Conservation (phyloP, 345 rosid genomes). For the Brassica cretica region DNA sequence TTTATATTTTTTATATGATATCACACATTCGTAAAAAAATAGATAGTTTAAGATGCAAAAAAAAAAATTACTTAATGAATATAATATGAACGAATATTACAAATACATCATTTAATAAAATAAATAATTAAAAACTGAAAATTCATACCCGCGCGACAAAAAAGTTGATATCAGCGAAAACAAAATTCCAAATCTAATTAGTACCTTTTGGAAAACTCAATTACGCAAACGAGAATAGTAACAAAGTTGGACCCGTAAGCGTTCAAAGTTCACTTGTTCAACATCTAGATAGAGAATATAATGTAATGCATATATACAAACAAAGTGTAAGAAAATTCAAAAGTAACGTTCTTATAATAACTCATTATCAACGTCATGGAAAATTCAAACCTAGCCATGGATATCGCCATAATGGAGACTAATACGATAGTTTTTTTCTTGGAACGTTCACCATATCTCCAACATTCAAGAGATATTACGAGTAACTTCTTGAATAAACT, state of each 20-base stretch:
- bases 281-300: background rate
- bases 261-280: background rate
- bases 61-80: too few species aligned
- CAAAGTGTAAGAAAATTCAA: background rate
- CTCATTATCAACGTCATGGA: background rate
- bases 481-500: conserved; percentile 24
- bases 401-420: background rate
- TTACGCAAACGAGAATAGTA: background rate
- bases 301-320: background rate
- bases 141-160: too few species aligned
- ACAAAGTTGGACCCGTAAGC: background rate
- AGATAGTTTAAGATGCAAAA: too few species aligned
- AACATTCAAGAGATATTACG: conserved; percentile 7
- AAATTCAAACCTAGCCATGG: background rate
- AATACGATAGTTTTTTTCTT: too few species aligned
- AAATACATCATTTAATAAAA: too few species aligned
- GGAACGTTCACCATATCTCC: background rate
- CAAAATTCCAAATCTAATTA: background rate
- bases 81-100: too few species aligned
- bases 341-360: background rate
- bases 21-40: too few species aligned
- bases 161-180: too few species aligned
- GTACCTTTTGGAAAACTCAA: background rate
- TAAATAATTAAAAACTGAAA: too few species aligned
- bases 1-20: too few species aligned